Conservation (phyloP, 2,329 filamentous ascomycete species). For the Rhinocladiella mackenziei region DNA sequence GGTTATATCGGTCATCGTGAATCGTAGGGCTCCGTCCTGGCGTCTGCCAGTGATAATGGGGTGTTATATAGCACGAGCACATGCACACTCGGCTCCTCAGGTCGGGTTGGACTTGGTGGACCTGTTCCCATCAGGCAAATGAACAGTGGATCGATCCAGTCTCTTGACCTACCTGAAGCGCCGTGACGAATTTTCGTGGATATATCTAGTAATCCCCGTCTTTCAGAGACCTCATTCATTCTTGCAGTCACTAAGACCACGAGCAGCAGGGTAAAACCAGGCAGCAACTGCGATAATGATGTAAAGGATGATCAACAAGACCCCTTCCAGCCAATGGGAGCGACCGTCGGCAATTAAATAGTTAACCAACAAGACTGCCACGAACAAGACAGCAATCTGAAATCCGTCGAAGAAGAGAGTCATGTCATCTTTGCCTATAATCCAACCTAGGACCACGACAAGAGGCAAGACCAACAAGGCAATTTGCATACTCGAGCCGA, state of each 20-base stretch:
- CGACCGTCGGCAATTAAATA: slow-evolving; percentile 61
- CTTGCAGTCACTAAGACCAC: slow-evolving; percentile 25
- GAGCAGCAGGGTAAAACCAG: slow-evolving; percentile 29
- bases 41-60: too few species aligned
- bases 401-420: slow-evolving; percentile 83
- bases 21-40: too few species aligned
- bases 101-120: too few species aligned
- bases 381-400: slow-evolving; percentile 67
- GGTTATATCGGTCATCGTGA: too few species aligned
- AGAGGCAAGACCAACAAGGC: slow-evolving; percentile 59
- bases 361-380: slow-evolving; percentile 54
- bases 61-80: too few species aligned
- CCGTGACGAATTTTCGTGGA: too few species aligned
- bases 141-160: too few species aligned
- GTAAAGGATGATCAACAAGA: slow-evolving; percentile 58
- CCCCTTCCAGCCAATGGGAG: slow-evolving; percentile 58
- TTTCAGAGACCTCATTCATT: too few species aligned
- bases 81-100: too few species aligned
- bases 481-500: slow-evolving; percentile 64
- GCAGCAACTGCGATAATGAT: slow-evolving; percentile 56
- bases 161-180: too few species aligned
- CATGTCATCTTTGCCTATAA: slow-evolving; percentile 58
- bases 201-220: too few species aligned
- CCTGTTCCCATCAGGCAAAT: too few species aligned
- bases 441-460: slow-evolving; percentile 60